Conservation (phyloP, 2,329 filamentous ascomycete genomes). For the Diaporthe vexans region DNA sequence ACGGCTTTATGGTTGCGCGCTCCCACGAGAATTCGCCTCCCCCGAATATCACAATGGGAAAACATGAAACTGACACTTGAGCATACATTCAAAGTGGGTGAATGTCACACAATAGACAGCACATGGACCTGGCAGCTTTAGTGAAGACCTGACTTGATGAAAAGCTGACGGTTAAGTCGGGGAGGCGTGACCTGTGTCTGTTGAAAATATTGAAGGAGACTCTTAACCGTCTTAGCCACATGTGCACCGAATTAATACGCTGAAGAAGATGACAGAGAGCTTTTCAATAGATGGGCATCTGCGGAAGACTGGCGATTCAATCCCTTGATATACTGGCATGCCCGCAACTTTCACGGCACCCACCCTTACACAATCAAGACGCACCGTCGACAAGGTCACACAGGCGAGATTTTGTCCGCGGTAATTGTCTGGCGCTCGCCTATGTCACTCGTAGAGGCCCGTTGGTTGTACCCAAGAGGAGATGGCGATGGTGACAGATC, state of each 20-base stretch:
- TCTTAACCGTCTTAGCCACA: background rate
- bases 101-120: background rate
- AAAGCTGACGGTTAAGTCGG: background rate
- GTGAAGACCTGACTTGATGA: background rate
- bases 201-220: background rate
- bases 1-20: too few relatives aligned
- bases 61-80: too few relatives aligned
- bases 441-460: background rate
- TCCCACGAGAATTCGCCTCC: too few relatives aligned
- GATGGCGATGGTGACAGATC: background rate
- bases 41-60: too few relatives aligned
- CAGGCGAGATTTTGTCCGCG: background rate
- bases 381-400: background rate
- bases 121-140: background rate
- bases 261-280: background rate
- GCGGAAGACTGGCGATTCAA: too few relatives aligned
- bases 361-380: too few relatives aligned
- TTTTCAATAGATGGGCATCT: background rate
- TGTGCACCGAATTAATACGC: background rate
- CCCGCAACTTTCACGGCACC: background rate
- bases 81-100: too few relatives aligned
- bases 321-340: background rate
- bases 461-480: background rate
- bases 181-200: background rate
- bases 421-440: background rate